Conservation (phyloP, 2,329 filamentous ascomycete genomes). For the Colletotrichum tropicale region DNA sequence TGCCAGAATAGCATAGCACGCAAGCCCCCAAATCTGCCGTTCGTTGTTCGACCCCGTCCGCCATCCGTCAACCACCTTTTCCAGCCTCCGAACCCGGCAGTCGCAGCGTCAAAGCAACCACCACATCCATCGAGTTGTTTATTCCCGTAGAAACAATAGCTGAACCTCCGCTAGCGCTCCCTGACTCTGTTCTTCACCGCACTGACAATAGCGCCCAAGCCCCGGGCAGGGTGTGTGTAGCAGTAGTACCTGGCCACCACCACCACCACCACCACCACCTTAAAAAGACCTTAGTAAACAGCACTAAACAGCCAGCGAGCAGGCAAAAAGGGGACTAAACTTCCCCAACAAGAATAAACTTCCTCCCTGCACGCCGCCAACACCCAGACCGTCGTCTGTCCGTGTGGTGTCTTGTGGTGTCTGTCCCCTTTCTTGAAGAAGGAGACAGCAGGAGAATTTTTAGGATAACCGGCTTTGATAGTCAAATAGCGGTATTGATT, state of each 20-base stretch:
- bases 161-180: neutral
- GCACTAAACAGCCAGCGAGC: neutral
- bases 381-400: neutral
- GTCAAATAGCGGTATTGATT: neutral
- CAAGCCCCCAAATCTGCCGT: neutral
- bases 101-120: neutral
- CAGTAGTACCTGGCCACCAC: neutral
- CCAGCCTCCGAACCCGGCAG: constrained; percentile 4
- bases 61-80: neutral
- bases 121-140: neutral
- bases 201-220: neutral
- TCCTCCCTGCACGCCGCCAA: neutral
- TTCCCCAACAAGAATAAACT: constrained; percentile 18
- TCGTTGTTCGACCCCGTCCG: neutral
- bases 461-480: neutral
- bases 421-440: neutral
- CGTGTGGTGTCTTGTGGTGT: neutral
- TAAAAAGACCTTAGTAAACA: neutral
- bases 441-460: neutral
- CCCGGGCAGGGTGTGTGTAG: neutral
- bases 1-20: neutral
- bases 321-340: neutral
- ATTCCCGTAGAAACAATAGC: neutral
- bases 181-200: neutral
- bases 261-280: neutral